Conservation (phyloP, 1,284 basidiomycete species). For the Farysia itapuensis region DNA sequence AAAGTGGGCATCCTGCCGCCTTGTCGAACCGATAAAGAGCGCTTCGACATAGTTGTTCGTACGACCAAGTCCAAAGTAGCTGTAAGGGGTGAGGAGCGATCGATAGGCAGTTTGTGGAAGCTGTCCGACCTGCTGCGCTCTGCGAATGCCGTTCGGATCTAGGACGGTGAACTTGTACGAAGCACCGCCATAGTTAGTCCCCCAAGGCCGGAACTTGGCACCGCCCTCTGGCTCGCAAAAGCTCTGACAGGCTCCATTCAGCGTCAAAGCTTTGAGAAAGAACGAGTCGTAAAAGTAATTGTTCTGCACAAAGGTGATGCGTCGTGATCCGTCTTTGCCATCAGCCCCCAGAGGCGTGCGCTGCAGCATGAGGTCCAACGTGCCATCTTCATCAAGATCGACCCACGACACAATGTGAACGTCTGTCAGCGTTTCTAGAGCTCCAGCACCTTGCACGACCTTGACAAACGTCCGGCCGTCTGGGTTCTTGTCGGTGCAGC, state of each 20-base stretch:
- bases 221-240: constrained; percentile 65
- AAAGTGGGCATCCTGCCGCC: constrained; percentile 69
- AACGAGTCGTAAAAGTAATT: constrained; percentile 99
- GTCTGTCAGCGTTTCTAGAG: constrained; percentile 72
- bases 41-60: constrained; percentile 99
- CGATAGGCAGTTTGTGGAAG: constrained; percentile 89
- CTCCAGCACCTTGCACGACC: constrained; percentile 68
- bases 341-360: constrained; percentile 59
- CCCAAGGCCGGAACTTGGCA: constrained; percentile 69
- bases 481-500: constrained; percentile 18
- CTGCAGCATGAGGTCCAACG: constrained; percentile 88
- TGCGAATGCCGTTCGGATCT: constrained; percentile 84
- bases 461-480: constrained; percentile 33
- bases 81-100: constrained; percentile 83
- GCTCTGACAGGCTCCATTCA: constrained; percentile 88
- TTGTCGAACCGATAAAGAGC: constrained; percentile 56
- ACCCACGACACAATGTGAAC: constrained; percentile 79
- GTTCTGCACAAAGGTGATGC: constrained; percentile 84
- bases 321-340: constrained; percentile 31
- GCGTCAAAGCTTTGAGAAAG: constrained; percentile 88
- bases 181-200: constrained; percentile 89
- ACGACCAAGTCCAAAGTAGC: constrained; percentile 92
- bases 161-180: constrained; percentile 97
- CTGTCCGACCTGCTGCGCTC: constrained; percentile 90
- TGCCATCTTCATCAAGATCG: constrained; percentile 95